phyloP scores from a whole-genome alignment of 139 green algal genomes.

The Chlamydomonas sp. region DNA sequence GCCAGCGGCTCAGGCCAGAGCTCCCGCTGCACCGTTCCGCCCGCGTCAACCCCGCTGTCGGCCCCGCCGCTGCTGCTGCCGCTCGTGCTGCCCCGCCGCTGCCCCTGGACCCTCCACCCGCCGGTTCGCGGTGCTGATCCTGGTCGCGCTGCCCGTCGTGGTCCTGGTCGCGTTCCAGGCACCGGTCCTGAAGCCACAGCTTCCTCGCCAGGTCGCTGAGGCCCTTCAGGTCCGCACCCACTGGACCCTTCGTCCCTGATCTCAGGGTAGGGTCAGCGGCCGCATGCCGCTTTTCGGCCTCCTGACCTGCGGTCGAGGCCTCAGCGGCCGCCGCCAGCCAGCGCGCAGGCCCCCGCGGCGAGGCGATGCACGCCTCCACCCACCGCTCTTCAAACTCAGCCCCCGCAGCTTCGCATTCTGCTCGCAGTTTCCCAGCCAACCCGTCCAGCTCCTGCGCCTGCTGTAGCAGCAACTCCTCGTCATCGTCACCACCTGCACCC shows the following conservation, averaged over 20 bases:
- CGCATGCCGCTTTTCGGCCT: no score
- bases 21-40: constrained; percentile 15
- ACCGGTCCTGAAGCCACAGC: not conserved
- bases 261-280: not conserved
- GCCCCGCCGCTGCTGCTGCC: no score
- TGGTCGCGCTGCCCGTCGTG: not conserved
- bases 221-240: not conserved
- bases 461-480: constrained; percentile 21
- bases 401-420: not conserved
- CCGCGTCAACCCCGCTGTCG: not conserved
- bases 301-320: not conserved
- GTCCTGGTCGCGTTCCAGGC: not conserved
- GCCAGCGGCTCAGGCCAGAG: not conserved
- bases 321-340: no score
- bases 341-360: no score
- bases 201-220: not conserved
- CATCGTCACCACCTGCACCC: not conserved
- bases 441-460: constrained; percentile 10
- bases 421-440: not conserved
- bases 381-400: not conserved
- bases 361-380: not conserved
- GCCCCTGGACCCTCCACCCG: no score
- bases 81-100: not conserved
- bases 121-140: not conserved
- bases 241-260: not conserved